Conservation (phyloP, 192 early-diverging fungal species). For the Coemansia sp. region DNA sequence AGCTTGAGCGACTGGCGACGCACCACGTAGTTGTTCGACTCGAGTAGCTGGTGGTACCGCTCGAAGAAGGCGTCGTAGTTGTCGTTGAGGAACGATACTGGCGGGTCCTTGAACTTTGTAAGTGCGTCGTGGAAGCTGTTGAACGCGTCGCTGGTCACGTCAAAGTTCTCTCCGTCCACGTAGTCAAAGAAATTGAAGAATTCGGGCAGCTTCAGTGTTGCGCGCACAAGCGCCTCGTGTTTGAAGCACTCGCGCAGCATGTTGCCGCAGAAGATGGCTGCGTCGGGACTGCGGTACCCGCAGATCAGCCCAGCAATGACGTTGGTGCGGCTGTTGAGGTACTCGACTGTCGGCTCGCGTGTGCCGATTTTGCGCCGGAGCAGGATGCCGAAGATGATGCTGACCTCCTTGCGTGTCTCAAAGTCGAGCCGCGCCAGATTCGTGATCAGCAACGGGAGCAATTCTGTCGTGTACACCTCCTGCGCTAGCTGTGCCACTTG, state of each 20-base stretch:
- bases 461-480: conserved; percentile 91
- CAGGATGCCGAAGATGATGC: conserved; percentile 96
- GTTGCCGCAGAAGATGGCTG: conserved; percentile 96
- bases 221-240: conserved; percentile 87
- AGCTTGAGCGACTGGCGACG: conserved; percentile 98
- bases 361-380: conserved; percentile 92
- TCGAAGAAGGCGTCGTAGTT: conserved; percentile 83
- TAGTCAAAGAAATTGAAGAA: conserved; percentile 97
- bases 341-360: conserved; percentile 95
- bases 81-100: conserved; percentile 82
- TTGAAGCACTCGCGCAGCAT: conserved; percentile 96
- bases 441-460: conserved; percentile 83
- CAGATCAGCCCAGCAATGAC: conserved; percentile 80
- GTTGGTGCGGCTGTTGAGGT: conserved; percentile 81
- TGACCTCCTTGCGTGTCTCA: conserved; percentile 91
- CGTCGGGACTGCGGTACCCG: conserved; percentile 96
- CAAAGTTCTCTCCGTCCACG: conserved; percentile 96
- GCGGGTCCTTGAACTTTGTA: conserved; percentile 91
- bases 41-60: conserved; percentile 76
- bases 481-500: conserved; percentile 91
- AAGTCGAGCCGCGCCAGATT: conserved; percentile 95
- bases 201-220: conserved; percentile 78
- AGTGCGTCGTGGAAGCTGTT: conserved; percentile 97
- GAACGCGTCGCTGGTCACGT: conserved; percentile 98
- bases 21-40: conserved; percentile 96